Conservation (phyloP, 768 basidiomycete genomes). For the Pleurotus djamor region DNA sequence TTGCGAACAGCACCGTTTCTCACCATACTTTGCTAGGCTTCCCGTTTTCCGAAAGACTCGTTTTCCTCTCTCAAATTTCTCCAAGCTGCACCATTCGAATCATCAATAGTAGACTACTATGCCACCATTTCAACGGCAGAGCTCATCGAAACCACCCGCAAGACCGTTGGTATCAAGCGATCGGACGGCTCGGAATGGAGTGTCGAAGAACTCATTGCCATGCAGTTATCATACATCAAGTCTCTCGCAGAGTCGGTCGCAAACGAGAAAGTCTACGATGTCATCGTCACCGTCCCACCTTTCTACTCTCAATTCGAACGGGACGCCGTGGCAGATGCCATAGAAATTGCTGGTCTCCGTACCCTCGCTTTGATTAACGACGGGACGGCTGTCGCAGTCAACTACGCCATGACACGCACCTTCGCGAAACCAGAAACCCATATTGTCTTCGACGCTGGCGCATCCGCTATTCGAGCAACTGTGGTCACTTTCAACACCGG, state of each 20-base stretch:
- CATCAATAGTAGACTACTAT: slow-evolving; percentile 57
- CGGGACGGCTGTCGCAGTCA: slow-evolving; percentile 92
- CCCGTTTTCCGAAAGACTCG: slow-evolving; percentile 86
- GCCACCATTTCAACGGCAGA: slow-evolving; percentile 54
- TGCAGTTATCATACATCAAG: slow-evolving; percentile 91
- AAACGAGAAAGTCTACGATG: slow-evolving; percentile 78
- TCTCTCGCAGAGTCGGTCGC: slow-evolving; percentile 78
- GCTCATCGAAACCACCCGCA: slow-evolving; percentile 50
- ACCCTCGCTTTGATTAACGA: slow-evolving; percentile 88
- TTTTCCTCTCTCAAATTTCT: slow-evolving; percentile 86
- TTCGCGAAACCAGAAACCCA: slow-evolving; percentile 84
- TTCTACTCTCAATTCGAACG: slow-evolving; percentile 91
- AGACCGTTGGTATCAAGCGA: slow-evolving; percentile 57
- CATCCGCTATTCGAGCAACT: slow-evolving; percentile 77
- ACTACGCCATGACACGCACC: slow-evolving; percentile 95
- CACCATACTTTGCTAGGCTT: slow-evolving; percentile 53
- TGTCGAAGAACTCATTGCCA: slow-evolving; percentile 89
- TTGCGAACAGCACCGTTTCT: background rate
- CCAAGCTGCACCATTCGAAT: slow-evolving; percentile 66
- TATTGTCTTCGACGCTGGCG: slow-evolving; percentile 93
- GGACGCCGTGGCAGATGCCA: slow-evolving; percentile 87
- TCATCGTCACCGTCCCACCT: slow-evolving; percentile 86
- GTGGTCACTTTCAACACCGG: slow-evolving; percentile 65
- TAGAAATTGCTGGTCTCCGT: slow-evolving; percentile 86
- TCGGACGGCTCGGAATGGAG: slow-evolving; percentile 71